phyloP scores from a whole-genome alignment of 1,139 yeast species.

The Suhomyces coccinellae region DNA sequence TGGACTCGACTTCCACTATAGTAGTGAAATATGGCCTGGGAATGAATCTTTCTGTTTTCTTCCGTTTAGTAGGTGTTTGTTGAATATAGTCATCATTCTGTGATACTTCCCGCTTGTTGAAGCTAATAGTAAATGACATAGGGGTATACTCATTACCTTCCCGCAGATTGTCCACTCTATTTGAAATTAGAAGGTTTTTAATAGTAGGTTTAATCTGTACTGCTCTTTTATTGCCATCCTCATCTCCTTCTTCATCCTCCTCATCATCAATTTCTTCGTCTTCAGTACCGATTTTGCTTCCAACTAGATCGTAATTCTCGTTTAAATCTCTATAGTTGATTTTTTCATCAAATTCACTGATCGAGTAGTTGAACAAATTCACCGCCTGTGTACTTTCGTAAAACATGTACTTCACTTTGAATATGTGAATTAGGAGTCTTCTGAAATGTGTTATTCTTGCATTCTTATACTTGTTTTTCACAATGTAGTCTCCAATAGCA shows the following conservation, averaged over 20 bases:
- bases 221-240: slow-evolving; percentile 5
- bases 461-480: slow-evolving; percentile 24
- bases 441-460: slow-evolving; percentile 18
- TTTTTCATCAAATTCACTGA: slow-evolving; percentile 32
- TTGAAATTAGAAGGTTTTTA: slow-evolving; percentile 19
- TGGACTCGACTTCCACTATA: slow-evolving; percentile 16
- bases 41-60: not conserved
- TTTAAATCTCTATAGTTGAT: slow-evolving; percentile 36
- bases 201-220: slow-evolving; percentile 20
- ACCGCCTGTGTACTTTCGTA: slow-evolving; percentile 45
- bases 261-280: slow-evolving; percentile 8
- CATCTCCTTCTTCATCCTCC: slow-evolving; percentile 12
- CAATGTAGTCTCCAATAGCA: slow-evolving; percentile 44
- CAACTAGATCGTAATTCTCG: slow-evolving; percentile 36
- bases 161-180: slow-evolving; percentile 8
- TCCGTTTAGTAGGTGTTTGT: not conserved
- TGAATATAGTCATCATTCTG: slow-evolving; percentile 12
- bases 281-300: slow-evolving; percentile 13
- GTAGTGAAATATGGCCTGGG: slow-evolving; percentile 8
- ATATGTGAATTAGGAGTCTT: slow-evolving; percentile 28
- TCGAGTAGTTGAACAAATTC: slow-evolving; percentile 39
- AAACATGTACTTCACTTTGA: slow-evolving; percentile 31
- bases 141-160: slow-evolving; percentile 16
- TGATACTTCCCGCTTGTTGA: slow-evolving; percentile 19
- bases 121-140: slow-evolving; percentile 28